phyloP scores from a whole-genome alignment of 352 stramenopile species.

The Phytopythium kandeliae region DNA sequence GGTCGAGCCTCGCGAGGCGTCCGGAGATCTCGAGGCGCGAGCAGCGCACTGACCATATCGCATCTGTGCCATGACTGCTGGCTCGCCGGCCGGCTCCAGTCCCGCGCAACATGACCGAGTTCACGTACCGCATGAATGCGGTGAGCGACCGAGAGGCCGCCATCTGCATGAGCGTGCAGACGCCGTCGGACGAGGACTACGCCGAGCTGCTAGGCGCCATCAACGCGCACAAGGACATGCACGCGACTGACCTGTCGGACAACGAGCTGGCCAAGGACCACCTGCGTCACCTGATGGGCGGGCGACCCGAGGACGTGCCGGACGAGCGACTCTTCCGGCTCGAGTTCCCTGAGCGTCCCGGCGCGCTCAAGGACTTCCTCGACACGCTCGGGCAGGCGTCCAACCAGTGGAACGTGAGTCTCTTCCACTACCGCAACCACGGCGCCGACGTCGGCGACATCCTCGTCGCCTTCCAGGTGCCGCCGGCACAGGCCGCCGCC shows the following conservation, averaged over 20 bases:
- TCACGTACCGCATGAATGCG: slow-evolving; percentile 93
- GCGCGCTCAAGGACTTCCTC: slow-evolving; percentile 92
- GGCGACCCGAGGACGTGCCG: slow-evolving; percentile 71
- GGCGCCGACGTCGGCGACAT: slow-evolving; percentile 97
- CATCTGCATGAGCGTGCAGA: slow-evolving; percentile 96
- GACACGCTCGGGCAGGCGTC: slow-evolving; percentile 55
- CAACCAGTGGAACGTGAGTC: slow-evolving; percentile 94
- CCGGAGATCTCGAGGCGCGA: too few relatives aligned
- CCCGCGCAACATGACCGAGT: slow-evolving; percentile 92
- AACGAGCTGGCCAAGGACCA: slow-evolving; percentile 97
- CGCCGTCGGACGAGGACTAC: slow-evolving; percentile 62
- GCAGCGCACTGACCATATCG: too few relatives aligned
- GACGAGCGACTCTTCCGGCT: slow-evolving; percentile 96
- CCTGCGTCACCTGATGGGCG: slow-evolving; percentile 93
- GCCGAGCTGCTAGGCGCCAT: slow-evolving; percentile 60
- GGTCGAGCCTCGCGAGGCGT: too few relatives aligned
- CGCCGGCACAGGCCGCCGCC: slow-evolving; percentile 33
- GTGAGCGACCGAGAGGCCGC: slow-evolving; percentile 75
- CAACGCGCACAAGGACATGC: slow-evolving; percentile 76
- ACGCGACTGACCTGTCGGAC: slow-evolving; percentile 89
- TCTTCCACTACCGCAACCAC: slow-evolving; percentile 99
- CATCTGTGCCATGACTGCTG: too few relatives aligned
- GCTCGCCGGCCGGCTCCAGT: too few relatives aligned
- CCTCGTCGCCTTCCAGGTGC: slow-evolving; percentile 95
- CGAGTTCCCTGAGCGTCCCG: slow-evolving; percentile 93